Evolutionary conservation across 2,329 filamentous ascomycete genomes (phyloP).

Genomic region (Fusarium sp.): DNA sequence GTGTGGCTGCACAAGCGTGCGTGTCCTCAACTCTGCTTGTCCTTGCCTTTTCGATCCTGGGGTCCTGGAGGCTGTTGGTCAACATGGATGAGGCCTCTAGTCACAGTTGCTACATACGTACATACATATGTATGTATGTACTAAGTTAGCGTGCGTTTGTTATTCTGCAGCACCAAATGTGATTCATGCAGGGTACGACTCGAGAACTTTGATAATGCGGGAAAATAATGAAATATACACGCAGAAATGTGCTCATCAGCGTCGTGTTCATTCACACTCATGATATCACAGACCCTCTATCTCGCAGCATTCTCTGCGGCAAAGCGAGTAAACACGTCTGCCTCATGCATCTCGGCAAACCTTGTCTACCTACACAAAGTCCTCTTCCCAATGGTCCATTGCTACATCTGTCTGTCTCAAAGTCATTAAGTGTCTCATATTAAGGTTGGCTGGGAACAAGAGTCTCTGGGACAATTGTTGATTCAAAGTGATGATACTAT

Average conservation of each 20-base stretch:
- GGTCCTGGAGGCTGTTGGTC: background rate
- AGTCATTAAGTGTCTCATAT: conserved; percentile 1
- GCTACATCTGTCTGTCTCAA: conserved; percentile 4
- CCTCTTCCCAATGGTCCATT: background rate
- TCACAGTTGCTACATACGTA: background rate
- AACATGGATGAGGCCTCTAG: conserved; percentile 12
- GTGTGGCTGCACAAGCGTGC: conserved; percentile 18
- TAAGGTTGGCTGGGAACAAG: background rate
- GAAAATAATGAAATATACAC: background rate
- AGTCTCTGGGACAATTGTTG: background rate
- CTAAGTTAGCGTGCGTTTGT: background rate
- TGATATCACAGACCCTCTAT: background rate
- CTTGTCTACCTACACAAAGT: background rate
- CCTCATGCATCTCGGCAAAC: conserved; percentile 8
- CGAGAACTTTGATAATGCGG: conserved; percentile 8
- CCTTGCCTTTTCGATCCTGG: conserved; percentile 7
- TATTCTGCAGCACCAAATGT: conserved; percentile 27
- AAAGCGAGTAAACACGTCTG: conserved; percentile 4
- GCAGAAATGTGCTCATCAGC: conserved; percentile 16
- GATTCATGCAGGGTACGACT: conserved; percentile 43
- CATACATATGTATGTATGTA: background rate
- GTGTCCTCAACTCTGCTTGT: conserved; percentile 2
- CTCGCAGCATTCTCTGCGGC: conserved; percentile 10
- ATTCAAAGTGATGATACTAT: background rate
- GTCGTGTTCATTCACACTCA: background rate